Conservation (phyloP, 164 flowering plant genomes). For the Aristolochia fimbriata region DNA sequence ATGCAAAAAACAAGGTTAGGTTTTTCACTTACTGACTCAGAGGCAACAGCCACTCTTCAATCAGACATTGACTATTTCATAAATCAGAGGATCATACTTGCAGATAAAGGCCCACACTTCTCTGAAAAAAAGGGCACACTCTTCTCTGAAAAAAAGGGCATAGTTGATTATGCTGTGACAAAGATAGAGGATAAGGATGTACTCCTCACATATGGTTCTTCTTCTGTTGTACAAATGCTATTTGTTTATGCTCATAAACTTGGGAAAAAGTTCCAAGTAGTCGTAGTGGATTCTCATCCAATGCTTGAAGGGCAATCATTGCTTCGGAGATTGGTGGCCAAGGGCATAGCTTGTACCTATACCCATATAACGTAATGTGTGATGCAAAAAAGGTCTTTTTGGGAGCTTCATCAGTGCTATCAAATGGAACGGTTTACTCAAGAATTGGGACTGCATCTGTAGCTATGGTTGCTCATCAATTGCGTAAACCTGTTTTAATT, state of each 20-base stretch:
- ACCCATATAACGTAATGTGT: conserved; percentile 86
- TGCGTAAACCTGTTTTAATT: conserved; percentile 73
- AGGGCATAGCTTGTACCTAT: conserved; percentile 79
- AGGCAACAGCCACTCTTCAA: conserved; percentile 59
- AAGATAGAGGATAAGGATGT: conserved; percentile 91
- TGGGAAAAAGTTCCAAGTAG: conserved; percentile 75
- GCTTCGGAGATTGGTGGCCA: conserved; percentile 65
- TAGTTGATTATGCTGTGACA: conserved; percentile 79
- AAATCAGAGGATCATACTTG: conserved; percentile 72
- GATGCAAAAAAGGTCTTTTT: conserved; percentile 76
- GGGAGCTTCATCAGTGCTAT: conserved; percentile 82
- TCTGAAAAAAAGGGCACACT: no score
- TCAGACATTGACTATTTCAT: conserved; percentile 72
- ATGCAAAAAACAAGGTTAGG: no score
- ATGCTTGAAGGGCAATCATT: conserved; percentile 73
- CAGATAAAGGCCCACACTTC: no score
- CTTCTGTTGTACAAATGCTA: conserved; percentile 79
- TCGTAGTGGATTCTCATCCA: conserved; percentile 89
- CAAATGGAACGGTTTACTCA: conserved; percentile 89
- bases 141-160: no score
- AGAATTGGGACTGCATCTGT: conserved; percentile 91
- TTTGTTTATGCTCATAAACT: conserved; percentile 75
- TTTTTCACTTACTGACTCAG: conserved; percentile 72
- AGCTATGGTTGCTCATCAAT: conserved; percentile 93
- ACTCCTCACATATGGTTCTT: conserved; percentile 75